Evolutionary conservation across 441 rosid species (phyloP).

Genomic region (Gossypium schwendimanii): DNA sequence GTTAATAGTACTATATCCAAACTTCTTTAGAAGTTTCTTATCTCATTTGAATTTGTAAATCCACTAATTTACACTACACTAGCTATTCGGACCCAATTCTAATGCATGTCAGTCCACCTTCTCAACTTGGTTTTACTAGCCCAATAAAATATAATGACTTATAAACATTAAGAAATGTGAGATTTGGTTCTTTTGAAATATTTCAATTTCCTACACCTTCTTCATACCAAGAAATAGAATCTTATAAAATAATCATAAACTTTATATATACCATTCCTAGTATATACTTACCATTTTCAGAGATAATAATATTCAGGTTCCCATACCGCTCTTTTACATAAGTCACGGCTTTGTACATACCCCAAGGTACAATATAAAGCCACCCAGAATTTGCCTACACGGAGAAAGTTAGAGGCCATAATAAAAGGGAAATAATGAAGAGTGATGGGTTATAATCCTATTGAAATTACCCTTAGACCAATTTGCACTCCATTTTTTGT

Average conservation of each 20-base stretch:
- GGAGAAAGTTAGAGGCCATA: too few species aligned
- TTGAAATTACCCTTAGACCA: conserved; percentile 28
- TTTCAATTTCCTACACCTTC: neutral
- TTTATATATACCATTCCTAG: neutral
- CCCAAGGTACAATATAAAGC: conserved; percentile 43
- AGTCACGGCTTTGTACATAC: conserved; percentile 31
- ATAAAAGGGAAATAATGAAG: neutral
- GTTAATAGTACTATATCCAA: too few species aligned
- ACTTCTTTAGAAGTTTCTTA: too few species aligned
- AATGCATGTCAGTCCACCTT: too few species aligned
- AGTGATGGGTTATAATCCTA: neutral
- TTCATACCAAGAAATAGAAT: neutral
- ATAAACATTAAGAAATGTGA: too few species aligned
- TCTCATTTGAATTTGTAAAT: too few species aligned
- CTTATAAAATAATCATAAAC: neutral
- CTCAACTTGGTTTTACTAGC: too few species aligned
- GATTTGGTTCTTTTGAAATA: too few species aligned
- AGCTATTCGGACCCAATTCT: too few species aligned
- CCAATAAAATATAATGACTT: too few species aligned
- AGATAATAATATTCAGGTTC: conserved; percentile 20
- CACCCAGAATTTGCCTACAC: conserved; percentile 31
- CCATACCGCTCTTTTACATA: conserved; percentile 35
- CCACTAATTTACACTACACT: too few species aligned
- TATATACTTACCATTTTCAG: conserved; percentile 29
- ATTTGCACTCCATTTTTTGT: conserved; percentile 25